A percentile compares a stretch with the other conserved stretches of the same genome.
Evolutionary conservation across 257 asterid genomes (phyloP).

Genomic region (Schizonepeta tenuifolia): DNA sequence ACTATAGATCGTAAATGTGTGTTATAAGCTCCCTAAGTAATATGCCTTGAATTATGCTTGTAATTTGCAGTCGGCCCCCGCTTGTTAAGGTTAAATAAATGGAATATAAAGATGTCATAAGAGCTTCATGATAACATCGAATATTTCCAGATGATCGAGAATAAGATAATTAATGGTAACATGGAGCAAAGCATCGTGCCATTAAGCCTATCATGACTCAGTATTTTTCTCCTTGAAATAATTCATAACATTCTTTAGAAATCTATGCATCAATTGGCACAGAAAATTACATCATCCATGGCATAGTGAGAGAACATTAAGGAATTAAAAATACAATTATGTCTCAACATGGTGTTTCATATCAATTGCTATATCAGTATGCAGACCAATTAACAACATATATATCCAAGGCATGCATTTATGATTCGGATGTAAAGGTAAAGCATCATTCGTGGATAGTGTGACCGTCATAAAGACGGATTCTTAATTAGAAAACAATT

Average conservation of each 20-base stretch:
- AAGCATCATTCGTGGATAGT: neutral
- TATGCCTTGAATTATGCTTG: neutral
- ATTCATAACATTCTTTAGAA: neutral
- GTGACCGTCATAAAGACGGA: neutral
- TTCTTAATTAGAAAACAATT: neutral
- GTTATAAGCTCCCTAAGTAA: neutral
- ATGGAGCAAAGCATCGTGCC: neutral
- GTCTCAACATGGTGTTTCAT: neutral
- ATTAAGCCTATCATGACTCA: neutral
- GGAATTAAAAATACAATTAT: neutral
- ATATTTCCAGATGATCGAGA: constrained; percentile 8
- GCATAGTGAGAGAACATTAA: neutral
- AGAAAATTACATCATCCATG: neutral
- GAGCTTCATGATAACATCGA: neutral
- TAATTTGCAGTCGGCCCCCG: neutral
- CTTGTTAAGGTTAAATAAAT: neutral
- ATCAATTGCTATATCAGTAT: neutral
- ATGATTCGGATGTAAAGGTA: neutral
- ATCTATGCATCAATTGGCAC: neutral
- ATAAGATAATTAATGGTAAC: neutral
- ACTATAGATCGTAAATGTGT: neutral
- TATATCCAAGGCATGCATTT: neutral
- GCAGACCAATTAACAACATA: neutral
- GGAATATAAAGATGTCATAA: neutral
- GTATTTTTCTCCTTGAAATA: neutral